phyloP scores from a whole-genome alignment of 2,329 filamentous ascomycete species.

The Tolypocladium paradoxum region DNA sequence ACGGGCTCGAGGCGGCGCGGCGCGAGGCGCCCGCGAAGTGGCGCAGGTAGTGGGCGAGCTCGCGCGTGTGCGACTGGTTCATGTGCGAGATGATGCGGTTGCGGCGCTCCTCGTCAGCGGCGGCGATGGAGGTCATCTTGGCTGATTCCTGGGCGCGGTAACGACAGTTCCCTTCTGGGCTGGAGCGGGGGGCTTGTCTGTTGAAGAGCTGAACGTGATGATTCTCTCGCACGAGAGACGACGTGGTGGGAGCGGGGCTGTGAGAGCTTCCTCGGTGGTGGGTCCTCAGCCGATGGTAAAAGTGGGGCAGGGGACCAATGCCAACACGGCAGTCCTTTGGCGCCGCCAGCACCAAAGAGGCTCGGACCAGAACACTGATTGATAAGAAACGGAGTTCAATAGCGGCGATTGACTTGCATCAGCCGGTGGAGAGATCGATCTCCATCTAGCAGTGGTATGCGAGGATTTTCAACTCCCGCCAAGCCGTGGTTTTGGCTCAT shows the following conservation, averaged over 20 bases:
- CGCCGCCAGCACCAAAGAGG: neutral
- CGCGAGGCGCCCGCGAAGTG: slow-evolving; percentile 53
- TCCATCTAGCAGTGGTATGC: neutral
- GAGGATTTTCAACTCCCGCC: neutral
- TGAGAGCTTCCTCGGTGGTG: neutral
- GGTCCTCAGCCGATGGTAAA: neutral
- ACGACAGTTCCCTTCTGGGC: neutral
- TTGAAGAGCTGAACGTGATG: neutral
- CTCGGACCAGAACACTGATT: neutral
- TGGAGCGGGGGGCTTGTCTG: neutral
- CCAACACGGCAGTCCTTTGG: too few relatives aligned
- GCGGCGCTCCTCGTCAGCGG: slow-evolving; percentile 18
- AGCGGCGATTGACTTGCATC: neutral
- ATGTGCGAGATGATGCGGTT: slow-evolving; percentile 59
- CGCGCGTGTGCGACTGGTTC: slow-evolving; percentile 71
- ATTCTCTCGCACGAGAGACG: neutral
- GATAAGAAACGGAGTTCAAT: neutral
- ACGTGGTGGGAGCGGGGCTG: neutral
- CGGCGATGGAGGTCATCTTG: slow-evolving; percentile 10
- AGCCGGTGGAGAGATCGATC: neutral
- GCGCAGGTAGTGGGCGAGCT: slow-evolving; percentile 67
- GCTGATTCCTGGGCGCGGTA: neutral
- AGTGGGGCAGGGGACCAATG: neutral
- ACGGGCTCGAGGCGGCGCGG: slow-evolving; percentile 33
- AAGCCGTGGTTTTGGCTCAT: neutral